Conservation (phyloP, 139 green algal genomes). For the Marvania coccoides region DNA sequence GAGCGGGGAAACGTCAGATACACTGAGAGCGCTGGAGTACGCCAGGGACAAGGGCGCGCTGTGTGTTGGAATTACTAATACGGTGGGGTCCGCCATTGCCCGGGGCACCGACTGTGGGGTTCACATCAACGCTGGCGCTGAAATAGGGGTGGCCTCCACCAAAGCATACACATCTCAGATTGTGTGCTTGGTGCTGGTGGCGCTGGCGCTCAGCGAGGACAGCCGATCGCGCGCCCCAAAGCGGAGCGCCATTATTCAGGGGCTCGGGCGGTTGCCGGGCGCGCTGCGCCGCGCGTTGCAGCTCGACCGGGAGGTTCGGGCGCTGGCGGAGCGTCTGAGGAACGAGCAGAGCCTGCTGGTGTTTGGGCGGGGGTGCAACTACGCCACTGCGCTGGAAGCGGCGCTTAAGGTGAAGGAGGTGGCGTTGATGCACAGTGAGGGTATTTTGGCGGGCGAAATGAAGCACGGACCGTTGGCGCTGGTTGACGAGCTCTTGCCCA, state of each 20-base stretch:
- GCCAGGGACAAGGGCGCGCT: slow-evolving; percentile 75
- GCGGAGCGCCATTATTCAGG: slow-evolving; percentile 78
- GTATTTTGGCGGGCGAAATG: slow-evolving; percentile 97
- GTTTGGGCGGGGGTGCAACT: slow-evolving; percentile 93
- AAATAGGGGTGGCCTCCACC: slow-evolving; percentile 96
- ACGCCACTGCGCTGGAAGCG: slow-evolving; percentile 89
- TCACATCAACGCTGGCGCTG: slow-evolving; percentile 85
- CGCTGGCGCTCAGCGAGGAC: slow-evolving; percentile 84
- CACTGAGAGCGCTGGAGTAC: slow-evolving; percentile 78
- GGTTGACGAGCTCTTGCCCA: slow-evolving; percentile 89
- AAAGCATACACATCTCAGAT: slow-evolving; percentile 86
- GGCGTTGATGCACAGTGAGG: slow-evolving; percentile 58
- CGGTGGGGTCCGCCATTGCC: slow-evolving; percentile 85
- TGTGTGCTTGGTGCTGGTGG: slow-evolving; percentile 86
- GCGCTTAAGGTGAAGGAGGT: slow-evolving; percentile 74
- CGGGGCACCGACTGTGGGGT: slow-evolving; percentile 87
- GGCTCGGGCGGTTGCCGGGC: slow-evolving; percentile 59
- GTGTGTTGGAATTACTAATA: slow-evolving; percentile 97
- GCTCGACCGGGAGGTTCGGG: slow-evolving; percentile 68
- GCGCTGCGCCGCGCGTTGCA: slow-evolving; percentile 50
- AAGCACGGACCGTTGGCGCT: slow-evolving; percentile 97
- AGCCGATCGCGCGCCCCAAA: slow-evolving; percentile 61
- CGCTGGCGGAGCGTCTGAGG: slow-evolving; percentile 73
- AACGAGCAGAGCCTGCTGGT: slow-evolving; percentile 73
- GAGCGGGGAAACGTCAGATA: slow-evolving; percentile 94